Base-by-base conservation (phyloP, 1,284 basidiomycete genomes). In the Papiliotrema laurentii region DNA sequence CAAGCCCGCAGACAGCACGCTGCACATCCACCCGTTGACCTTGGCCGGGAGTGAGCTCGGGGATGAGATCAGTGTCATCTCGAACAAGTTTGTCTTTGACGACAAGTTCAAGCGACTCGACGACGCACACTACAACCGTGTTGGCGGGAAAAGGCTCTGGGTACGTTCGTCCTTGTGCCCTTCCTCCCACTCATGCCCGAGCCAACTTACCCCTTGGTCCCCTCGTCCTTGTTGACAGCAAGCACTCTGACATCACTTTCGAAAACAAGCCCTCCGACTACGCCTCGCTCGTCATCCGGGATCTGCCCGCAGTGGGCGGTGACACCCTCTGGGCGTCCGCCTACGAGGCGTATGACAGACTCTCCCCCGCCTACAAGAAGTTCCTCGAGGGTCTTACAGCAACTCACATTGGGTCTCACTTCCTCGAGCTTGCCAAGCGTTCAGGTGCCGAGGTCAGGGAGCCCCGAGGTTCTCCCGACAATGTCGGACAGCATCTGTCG, bases 1-100 rank as follows among this genome's bases (percentile, higher is more conserved):
- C 22, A 80, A 81, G 43, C 84, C 85, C 0, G 60, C 68, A 28
- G 73, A 76, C 14, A 79, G 77, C 18, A 75, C 65, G 36, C 72
- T 87, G 38, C 85, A 87, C 63, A 76, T 79, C 44, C 85, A 86
- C 63, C 85, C 85, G 1, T 74, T 83, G 38, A 81, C 80, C 2
- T 78, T 81, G 54, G 76, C 78, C 16, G 56, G 57, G 10, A 55
- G 56, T 14, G 60, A 65, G 44, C 49, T 63, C 2, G 64, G 66
- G 22, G 68, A 66, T 42, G 60, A 67, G 46, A 60, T 70, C 47
- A 54, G 54, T 21, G 54, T 65, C 27, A 63, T 61, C 30, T 56
- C 55, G 2, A 63, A 61, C 47, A 28, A 59, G 26, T 61, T 59
- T 41, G 54, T 59, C 6, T 63, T 61, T 43, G 53, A 60, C 51